Conservation (phyloP, 2,329 filamentous ascomycete genomes). For the Penicillium vulpinum region DNA sequence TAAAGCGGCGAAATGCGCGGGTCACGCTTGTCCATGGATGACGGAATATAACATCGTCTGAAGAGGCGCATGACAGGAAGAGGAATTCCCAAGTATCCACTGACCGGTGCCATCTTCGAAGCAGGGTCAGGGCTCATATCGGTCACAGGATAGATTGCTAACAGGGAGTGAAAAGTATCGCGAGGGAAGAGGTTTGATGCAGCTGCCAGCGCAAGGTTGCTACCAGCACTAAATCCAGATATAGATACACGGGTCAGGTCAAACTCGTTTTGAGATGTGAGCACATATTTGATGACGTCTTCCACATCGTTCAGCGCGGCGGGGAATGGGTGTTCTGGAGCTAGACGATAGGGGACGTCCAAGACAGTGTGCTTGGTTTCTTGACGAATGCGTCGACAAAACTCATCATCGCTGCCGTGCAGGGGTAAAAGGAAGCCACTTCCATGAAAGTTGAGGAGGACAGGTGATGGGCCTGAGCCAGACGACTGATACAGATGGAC, state of each 20-base stretch:
- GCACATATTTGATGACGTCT: conserved; percentile 39
- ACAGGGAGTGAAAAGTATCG: conserved; percentile 32
- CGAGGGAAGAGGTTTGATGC: conserved; percentile 30
- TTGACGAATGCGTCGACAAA: conserved; percentile 28
- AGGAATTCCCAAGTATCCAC: conserved; percentile 24
- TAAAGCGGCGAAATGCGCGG: conserved; percentile 36
- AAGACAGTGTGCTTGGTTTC: conserved; percentile 36
- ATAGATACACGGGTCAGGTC: conserved; percentile 36
- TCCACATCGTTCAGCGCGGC: conserved; percentile 44
- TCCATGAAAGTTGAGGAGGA: conserved; percentile 38
- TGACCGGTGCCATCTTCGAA: conserved; percentile 27
- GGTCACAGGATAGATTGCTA: conserved; percentile 37
- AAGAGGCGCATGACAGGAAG: conserved; percentile 29
- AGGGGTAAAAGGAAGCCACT: conserved; percentile 36
- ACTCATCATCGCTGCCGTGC: conserved; percentile 36
- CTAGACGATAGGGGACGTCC: conserved; percentile 43
- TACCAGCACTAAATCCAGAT: conserved; percentile 48
- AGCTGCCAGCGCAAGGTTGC: conserved; percentile 40
- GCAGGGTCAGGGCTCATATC: conserved; percentile 25
- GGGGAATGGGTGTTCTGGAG: conserved; percentile 44
- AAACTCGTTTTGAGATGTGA: conserved; percentile 36
- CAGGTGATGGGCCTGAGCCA: conserved; percentile 23
- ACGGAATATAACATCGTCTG: conserved; percentile 31
- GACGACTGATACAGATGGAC: conserved; percentile 31
- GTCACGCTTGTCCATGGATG: conserved; percentile 27